Conservation (phyloP, 1,284 basidiomycete species). For the Cryptococcus sp. region DNA sequence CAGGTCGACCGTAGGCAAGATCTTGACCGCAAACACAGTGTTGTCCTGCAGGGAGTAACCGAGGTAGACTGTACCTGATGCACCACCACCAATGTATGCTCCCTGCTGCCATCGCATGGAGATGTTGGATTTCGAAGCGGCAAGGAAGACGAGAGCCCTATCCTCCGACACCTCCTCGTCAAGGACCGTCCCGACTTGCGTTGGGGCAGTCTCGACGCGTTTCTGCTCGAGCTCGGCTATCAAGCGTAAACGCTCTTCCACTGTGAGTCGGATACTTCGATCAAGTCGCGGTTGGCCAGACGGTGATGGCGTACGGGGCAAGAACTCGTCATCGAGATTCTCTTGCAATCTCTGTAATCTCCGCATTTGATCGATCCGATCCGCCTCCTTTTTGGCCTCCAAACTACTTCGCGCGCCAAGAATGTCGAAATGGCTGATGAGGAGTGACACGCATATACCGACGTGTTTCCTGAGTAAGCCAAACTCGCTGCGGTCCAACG, state of each 20-base stretch:
- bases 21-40: slow-evolving; percentile 98
- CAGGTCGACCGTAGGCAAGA: slow-evolving; percentile 96
- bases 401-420: slow-evolving; percentile 85
- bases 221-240: slow-evolving; percentile 66
- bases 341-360: slow-evolving; percentile 63
- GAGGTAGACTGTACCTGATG: slow-evolving; percentile 96
- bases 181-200: slow-evolving; percentile 79
- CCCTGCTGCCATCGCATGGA: slow-evolving; percentile 99
- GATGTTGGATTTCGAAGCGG: slow-evolving; percentile 89
- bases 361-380: slow-evolving; percentile 72
- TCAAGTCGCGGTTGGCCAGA: slow-evolving; percentile 52
- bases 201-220: slow-evolving; percentile 65
- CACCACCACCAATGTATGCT: slow-evolving; percentile 94
- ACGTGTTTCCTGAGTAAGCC: slow-evolving; percentile 87
- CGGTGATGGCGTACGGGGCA: slow-evolving; percentile 39
- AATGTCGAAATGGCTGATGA: slow-evolving; percentile 98
- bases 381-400: slow-evolving; percentile 86
- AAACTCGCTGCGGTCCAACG: slow-evolving; percentile 85
- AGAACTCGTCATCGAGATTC: slow-evolving; percentile 55
- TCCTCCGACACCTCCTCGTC: slow-evolving; percentile 90
- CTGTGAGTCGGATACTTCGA: slow-evolving; percentile 67
- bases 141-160: slow-evolving; percentile 84
- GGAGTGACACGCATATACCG: slow-evolving; percentile 91
- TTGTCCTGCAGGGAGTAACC: slow-evolving; percentile 97
- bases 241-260: slow-evolving; percentile 67